Percentiles rank a stretch among this genome's conserved stretches.
Evolutionary conservation across 306 rosid species (phyloP).

Genomic region (Coriaria nepalensis): DNA sequence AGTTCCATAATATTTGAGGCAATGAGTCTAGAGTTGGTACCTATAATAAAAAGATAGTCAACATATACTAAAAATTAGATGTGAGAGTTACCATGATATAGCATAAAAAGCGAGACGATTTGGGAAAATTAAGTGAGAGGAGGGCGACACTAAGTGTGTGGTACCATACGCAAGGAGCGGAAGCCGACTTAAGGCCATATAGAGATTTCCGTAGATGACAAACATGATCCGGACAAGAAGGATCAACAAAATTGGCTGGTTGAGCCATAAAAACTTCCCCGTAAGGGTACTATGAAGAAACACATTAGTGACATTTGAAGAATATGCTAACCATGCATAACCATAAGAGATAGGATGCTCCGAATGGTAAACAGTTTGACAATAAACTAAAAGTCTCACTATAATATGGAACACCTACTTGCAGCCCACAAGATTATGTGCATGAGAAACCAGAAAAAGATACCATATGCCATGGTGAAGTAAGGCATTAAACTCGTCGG

Average conservation of each 20-base stretch:
- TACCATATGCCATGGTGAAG: not conserved
- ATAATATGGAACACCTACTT: not conserved
- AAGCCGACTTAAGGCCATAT: not conserved
- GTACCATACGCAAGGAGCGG: not conserved
- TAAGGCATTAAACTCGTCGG: not conserved
- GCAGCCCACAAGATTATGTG: not conserved
- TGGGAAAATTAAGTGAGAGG: not conserved
- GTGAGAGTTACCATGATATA: not conserved
- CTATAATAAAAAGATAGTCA: not conserved
- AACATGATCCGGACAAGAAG: not conserved
- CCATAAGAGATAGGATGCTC: not conserved
- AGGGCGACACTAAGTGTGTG: not conserved
- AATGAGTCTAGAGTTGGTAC: not conserved
- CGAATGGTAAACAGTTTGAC: not conserved
- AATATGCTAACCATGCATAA: not conserved
- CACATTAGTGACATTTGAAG: not conserved
- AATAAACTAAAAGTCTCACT: not conserved
- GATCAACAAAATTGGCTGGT: not conserved
- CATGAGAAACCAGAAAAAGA: not conserved
- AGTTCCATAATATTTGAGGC: not conserved
- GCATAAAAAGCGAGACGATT: not conserved
- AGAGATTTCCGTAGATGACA: not conserved
- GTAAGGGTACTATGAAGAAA: not conserved
- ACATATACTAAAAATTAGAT: constrained; percentile 2
- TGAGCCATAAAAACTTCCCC: too few relatives aligned